Evolutionary conservation across 441 rosid species (phyloP).

Genomic region (Corymbia citriodora): DNA sequence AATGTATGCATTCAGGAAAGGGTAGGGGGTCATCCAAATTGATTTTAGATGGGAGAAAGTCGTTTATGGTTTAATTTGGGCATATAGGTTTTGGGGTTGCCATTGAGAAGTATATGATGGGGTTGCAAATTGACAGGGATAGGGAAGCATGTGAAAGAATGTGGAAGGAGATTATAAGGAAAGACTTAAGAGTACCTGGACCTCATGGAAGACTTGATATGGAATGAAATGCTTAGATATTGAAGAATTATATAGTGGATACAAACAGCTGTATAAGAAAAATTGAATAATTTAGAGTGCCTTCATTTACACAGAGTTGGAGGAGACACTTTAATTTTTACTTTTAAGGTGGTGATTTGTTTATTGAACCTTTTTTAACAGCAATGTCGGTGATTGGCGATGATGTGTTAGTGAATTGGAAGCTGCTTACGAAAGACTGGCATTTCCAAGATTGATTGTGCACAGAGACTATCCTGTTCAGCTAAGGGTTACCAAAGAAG

Average conservation of each 20-base stretch:
- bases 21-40: background rate
- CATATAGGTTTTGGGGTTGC: background rate
- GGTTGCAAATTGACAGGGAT: background rate
- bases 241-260: background rate
- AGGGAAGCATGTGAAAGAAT: background rate
- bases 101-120: background rate
- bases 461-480: background rate
- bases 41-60: background rate
- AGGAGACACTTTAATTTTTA: background rate
- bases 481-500: background rate
- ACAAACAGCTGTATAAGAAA: background rate
- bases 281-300: background rate
- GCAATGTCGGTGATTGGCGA: background rate
- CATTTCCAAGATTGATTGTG: background rate
- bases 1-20: background rate
- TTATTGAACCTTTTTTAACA: background rate
- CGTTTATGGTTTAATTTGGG: background rate
- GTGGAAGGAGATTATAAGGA: background rate
- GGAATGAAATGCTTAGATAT: background rate
- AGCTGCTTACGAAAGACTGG: background rate
- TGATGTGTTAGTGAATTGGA: background rate
- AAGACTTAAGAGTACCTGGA: background rate
- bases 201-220: background rate
- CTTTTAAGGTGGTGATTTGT: background rate
- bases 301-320: background rate